Base-by-base conservation (phyloP, 73 alveolate species). In the Stentor coeruleus region DNA sequence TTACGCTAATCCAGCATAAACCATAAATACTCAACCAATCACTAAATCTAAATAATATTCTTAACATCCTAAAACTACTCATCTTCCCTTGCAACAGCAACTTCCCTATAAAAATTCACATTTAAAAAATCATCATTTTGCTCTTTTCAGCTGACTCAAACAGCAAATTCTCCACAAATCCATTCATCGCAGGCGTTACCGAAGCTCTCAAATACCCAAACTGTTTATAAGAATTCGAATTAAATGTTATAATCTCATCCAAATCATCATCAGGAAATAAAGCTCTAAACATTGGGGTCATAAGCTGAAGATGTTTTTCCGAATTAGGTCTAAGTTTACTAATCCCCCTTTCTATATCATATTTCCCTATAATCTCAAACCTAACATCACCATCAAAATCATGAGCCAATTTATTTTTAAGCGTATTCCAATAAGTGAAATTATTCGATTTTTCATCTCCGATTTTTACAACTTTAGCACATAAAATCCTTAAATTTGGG, bases 361-460 rank as follows among this genome's bases (percentile, higher is more conserved):
- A 66, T 26, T 33, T 66, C 33, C 79, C 79, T 26, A 26, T 66
- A 20, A 66, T 33, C 11, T 66, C 37, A 20, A 20, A 66, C 33
- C 79, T 20, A 1, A 66, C 79, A 66, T 66, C 79, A 20, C 49
- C 79, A 31, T 66, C 79, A 66, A 66, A 66, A 66, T 66, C 79
- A 66, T 66, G 79, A 31, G 40, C 14, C 36, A 66, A 11, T 0
- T 20, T 31, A 20, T 20, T 66, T 20, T 66, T 33, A 37, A 66
- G 37, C 2, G 49, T 31, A 28, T 20, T 1, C 79, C 79, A 66
- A 57, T 57, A 57, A 20, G 15, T 31, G 33, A 20, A 20, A 11
- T 20, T 66, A 15, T 20, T 26, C n/a, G 20, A 20, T 66, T 33
- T 33, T 2, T 66, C 15, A 15, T 20, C 26, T 0, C 79, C 39